Percentiles rank a stretch among this genome's conserved stretches.
phyloP scores from a whole-genome alignment of 495 filamentous ascomycete genomes.

The Halenospora varia region DNA sequence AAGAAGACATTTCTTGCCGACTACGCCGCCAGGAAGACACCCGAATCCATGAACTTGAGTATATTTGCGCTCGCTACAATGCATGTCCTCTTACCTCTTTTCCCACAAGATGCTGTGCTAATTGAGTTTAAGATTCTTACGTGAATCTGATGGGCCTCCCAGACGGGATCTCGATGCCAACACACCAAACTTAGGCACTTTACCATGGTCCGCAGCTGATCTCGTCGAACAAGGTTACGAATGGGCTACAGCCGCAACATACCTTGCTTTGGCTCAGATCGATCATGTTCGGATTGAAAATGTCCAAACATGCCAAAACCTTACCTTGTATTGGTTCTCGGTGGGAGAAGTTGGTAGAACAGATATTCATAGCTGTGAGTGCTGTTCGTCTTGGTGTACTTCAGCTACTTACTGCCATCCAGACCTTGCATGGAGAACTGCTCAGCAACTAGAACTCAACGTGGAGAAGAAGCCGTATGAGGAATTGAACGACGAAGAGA shows the following conservation, averaged over 20 bases:
- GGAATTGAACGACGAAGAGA: not conserved
- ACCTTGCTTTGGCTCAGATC: slow-evolving; percentile 9
- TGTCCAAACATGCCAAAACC: slow-evolving; percentile 16
- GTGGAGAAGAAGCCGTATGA: not conserved
- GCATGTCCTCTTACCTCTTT: slow-evolving; percentile 2
- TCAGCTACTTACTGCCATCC: not conserved
- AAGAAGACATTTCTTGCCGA: slow-evolving; percentile 14
- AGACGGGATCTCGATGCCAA: not conserved
- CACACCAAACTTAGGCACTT: not conserved
- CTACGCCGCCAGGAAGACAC: slow-evolving; percentile 8
- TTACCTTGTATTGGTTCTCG: slow-evolving; percentile 15
- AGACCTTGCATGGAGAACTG: slow-evolving; percentile 15
- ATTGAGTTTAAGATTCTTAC: slow-evolving; percentile 3
- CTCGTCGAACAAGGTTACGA: slow-evolving; percentile 6
- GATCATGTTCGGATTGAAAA: slow-evolving; percentile 12
- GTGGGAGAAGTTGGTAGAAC: slow-evolving; percentile 10
- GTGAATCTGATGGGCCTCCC: not conserved
- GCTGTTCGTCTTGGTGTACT: not conserved
- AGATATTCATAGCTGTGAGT: slow-evolving; percentile 14
- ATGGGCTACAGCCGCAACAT: slow-evolving; percentile 14
- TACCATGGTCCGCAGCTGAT: not conserved
- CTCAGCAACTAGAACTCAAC: slow-evolving; percentile 3
- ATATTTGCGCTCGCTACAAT: slow-evolving; percentile 16
- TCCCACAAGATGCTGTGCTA: not conserved
- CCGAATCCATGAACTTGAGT: slow-evolving; percentile 13